Percentiles rank a stretch among this genome's conserved stretches.
These are phyloP conservation scores for Marchantia paleacea DNA, from an alignment of 225 moss, liverwort and hornwort species.

Conservation along the genomic window DNA sequence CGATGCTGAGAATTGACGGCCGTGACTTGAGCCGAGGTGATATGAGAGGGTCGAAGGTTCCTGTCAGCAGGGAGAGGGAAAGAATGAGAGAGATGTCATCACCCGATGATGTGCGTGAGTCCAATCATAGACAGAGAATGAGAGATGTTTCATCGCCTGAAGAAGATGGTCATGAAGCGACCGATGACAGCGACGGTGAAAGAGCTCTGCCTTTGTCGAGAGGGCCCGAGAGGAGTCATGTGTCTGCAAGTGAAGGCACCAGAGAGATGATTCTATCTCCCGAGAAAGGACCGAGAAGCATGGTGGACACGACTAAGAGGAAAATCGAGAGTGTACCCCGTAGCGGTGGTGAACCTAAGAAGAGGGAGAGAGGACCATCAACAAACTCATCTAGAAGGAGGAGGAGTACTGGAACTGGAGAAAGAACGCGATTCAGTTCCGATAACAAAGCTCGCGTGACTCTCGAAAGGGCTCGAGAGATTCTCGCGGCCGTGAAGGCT, in stretches of 20 bases:
- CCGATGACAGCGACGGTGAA: conserved; percentile 29
- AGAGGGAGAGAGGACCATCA: conserved; percentile 28
- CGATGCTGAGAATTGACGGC: conserved; percentile 8
- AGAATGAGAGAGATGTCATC: conserved; percentile 9
- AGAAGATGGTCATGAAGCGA: conserved; percentile 18
- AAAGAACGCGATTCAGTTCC: conserved; percentile 34
- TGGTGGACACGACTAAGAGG: conserved; percentile 34
- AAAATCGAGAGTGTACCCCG: conserved; percentile 23
- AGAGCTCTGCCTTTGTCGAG: conserved; percentile 19
- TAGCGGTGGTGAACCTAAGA: conserved; percentile 25
- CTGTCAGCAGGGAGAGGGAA: conserved; percentile 9
- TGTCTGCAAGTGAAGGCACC: conserved; percentile 18
- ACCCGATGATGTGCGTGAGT: conserved; percentile 6
- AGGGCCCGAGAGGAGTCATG: conserved; percentile 17
- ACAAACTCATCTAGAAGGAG: conserved; percentile 19
- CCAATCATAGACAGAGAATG: conserved; percentile 19
- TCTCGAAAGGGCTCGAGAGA: conserved; percentile 45
- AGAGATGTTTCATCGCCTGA: conserved; percentile 30
- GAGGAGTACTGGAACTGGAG: conserved; percentile 13
- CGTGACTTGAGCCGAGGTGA: conserved; percentile 7
- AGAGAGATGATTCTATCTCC: conserved; percentile 12
- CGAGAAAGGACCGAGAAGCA: conserved; percentile 32
- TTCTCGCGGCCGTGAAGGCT: conserved; percentile 42
- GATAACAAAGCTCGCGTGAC: conserved; percentile 48
- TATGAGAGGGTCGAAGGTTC: conserved; percentile 3